Evolutionary conservation across 1,284 basidiomycete species (phyloP).

Genomic region (Microbotryum intermedium): DNA sequence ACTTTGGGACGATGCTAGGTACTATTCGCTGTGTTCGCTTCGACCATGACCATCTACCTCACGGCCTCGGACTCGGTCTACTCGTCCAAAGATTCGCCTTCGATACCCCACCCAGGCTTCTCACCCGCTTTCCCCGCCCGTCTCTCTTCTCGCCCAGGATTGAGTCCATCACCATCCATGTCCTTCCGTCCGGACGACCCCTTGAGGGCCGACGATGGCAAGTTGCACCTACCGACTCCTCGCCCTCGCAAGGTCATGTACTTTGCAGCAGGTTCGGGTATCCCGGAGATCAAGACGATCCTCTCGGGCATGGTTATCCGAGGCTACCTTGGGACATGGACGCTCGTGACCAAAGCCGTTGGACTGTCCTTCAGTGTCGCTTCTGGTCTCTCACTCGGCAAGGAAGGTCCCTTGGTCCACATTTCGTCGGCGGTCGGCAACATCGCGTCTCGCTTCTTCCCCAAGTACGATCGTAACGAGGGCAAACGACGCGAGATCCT

Average conservation of each 20-base stretch:
- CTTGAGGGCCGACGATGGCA: neutral
- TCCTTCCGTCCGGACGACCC: too few species aligned
- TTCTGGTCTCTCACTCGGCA: slow-evolving; percentile 78
- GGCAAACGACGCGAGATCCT: slow-evolving; percentile 85
- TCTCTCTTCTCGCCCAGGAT: too few species aligned
- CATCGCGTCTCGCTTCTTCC: slow-evolving; percentile 76
- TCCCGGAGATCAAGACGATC: slow-evolving; percentile 95
- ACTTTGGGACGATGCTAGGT: slow-evolving; percentile 46
- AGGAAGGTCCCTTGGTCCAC: slow-evolving; percentile 94
- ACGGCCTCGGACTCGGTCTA: slow-evolving; percentile 78
- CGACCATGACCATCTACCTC: slow-evolving; percentile 71
- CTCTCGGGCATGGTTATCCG: slow-evolving; percentile 94
- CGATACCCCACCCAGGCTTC: slow-evolving; percentile 10
- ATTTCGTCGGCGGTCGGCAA: slow-evolving; percentile 93
- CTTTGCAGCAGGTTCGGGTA: slow-evolving; percentile 90
- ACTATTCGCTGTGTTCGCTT: slow-evolving; percentile 59
- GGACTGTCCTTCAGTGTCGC: slow-evolving; percentile 85
- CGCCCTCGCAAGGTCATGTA: slow-evolving; percentile 60
- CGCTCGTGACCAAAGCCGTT: slow-evolving; percentile 71
- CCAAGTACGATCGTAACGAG: slow-evolving; percentile 50
- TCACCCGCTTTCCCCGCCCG: slow-evolving; percentile 1
- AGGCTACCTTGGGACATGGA: slow-evolving; percentile 85
- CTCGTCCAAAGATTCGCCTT: slow-evolving; percentile 66
- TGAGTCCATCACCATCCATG: too few species aligned
- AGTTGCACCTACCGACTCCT: neutral